Evolutionary conservation across 2,329 filamentous ascomycete species (phyloP).

Genomic region (Fusarium virguliforme): DNA sequence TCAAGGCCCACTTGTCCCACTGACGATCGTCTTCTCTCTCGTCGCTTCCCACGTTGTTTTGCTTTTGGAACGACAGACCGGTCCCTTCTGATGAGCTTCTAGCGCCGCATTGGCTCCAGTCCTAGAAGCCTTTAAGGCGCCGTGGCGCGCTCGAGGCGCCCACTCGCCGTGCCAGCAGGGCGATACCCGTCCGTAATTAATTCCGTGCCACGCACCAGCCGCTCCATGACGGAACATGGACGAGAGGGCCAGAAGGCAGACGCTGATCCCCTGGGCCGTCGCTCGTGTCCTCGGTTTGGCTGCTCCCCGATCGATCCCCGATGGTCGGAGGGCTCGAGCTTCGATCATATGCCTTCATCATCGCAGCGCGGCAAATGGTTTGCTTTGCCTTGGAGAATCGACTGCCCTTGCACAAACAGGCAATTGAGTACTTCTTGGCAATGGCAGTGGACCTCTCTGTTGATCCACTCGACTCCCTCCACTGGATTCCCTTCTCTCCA

Average conservation of each 20-base stretch:
- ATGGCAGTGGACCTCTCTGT: neutral
- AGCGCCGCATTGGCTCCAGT: conserved; percentile 29
- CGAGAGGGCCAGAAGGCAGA: neutral
- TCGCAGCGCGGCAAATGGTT: neutral
- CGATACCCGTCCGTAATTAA: conserved; percentile 27
- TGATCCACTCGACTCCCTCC: conserved; percentile 10
- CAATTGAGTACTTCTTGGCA: conserved; percentile 14
- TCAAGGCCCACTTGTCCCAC: conserved; percentile 18
- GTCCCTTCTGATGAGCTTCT: conserved; percentile 33
- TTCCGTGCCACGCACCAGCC: conserved; percentile 12
- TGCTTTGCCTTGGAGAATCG: neutral
- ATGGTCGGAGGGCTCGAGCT: conserved; percentile 8
- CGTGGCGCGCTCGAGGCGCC: conserved; percentile 10
- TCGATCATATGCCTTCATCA: conserved; percentile 3
- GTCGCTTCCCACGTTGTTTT: conserved; percentile 31
- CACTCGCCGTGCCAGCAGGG: conserved; percentile 2
- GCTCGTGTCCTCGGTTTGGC: neutral
- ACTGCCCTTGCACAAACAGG: conserved; percentile 7
- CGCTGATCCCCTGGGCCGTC: neutral
- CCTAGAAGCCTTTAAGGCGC: conserved; percentile 7
- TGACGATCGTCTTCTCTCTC: conserved; percentile 26
- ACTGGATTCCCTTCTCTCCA: conserved; percentile 11
- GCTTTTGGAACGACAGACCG: conserved; percentile 25
- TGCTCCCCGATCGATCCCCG: conserved; percentile 2
- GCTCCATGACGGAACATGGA: conserved; percentile 6